Base-by-base conservation (phyloP, 352 stramenopile species). In the Globisporangium echinulatum region DNA sequence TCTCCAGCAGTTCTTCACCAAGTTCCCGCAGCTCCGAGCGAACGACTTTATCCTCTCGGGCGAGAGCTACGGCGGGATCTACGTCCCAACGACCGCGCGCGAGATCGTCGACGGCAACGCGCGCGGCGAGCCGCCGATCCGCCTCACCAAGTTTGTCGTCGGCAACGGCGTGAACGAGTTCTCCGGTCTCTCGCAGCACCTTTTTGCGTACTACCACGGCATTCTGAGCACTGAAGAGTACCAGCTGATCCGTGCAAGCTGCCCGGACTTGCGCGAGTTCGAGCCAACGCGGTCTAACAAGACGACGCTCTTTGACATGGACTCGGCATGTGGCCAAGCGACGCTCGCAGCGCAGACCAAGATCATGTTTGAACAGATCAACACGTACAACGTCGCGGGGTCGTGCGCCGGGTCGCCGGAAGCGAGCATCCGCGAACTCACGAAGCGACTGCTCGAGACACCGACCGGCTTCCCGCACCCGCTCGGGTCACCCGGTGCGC, bases 141-240 rank as follows among this genome's bases (percentile, higher is more conserved):
- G 88, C 44, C 65, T 98, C 19, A 88, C 87, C 65, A 95, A 95
- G 56, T 95, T 97, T 57, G 89, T 93, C 9, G 87, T 97, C 49
- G 75, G 77, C 46, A 83, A 87, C 42, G 80, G 79, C 50, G 72
- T 87, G 43, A 88, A 90, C 67, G 80, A 88, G 60, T 86, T 75
- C 51, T 57, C 70, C 42, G 70, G 70, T 36, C 66, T 88, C 8
- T 86, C 84, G 8, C 73, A 74, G 17, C 61, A 90, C 11, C 68
- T 90, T 44, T 92, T 84, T 63, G 79, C 83, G 37, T 92, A 94
- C 67, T 88, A 85, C 53, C 85, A 94, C 64, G 82, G 82, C 8
- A 53, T 94, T 10, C 14, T 93, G 43, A 83, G 77, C 61, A 87
- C 76, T 6, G 79, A 87, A 25, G 59, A 75, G 46, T 94, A 93